Evolutionary conservation across 805 yeast genomes (phyloP).

Genomic region (Kazachstania viticola): DNA sequence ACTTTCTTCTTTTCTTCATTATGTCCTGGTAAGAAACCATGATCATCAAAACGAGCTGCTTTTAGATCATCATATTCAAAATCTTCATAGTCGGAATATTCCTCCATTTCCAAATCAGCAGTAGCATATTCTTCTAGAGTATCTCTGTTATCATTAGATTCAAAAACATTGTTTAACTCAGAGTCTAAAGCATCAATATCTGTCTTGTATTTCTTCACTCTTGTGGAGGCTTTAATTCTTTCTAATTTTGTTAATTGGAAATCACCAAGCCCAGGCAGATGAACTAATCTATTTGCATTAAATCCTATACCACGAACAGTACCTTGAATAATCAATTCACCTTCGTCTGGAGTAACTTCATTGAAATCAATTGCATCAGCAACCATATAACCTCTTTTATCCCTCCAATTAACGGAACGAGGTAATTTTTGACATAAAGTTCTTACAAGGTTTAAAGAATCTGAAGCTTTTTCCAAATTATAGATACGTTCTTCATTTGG

Average conservation of each 20-base stretch:
- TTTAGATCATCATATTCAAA: conserved; percentile 22
- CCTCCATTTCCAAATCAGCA: conserved; percentile 39
- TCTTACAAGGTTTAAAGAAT: conserved; percentile 63
- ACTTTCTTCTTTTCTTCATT: conserved; percentile 22
- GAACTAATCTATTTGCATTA: conserved; percentile 64
- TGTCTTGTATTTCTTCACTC: conserved; percentile 13
- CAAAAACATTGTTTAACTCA: conserved; percentile 17
- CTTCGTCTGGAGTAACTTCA: conserved; percentile 19
- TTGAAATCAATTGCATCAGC: conserved; percentile 46
- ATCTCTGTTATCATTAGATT: conserved; percentile 37
- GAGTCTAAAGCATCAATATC: conserved; percentile 12
- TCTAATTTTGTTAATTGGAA: conserved; percentile 64
- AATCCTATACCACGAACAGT: conserved; percentile 80
- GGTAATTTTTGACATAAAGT: conserved; percentile 79
- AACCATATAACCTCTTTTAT: conserved; percentile 75
- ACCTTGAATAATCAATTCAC: conserved; percentile 58
- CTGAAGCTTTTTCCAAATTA: conserved; percentile 55
- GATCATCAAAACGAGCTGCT: conserved; percentile 30
- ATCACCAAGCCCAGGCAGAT: conserved; percentile 85
- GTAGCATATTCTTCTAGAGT: conserved; percentile 50
- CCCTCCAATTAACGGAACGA: conserved; percentile 81
- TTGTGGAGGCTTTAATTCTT: conserved; percentile 28
- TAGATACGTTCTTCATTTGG: conserved; percentile 71
- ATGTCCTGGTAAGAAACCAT: conserved; percentile 29
- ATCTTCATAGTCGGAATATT: conserved; percentile 27